Percentiles rank a stretch among this genome's conserved stretches.
Conservation (phyloP, 768 basidiomycete genomes). For the Cystoderma amianthinum region DNA sequence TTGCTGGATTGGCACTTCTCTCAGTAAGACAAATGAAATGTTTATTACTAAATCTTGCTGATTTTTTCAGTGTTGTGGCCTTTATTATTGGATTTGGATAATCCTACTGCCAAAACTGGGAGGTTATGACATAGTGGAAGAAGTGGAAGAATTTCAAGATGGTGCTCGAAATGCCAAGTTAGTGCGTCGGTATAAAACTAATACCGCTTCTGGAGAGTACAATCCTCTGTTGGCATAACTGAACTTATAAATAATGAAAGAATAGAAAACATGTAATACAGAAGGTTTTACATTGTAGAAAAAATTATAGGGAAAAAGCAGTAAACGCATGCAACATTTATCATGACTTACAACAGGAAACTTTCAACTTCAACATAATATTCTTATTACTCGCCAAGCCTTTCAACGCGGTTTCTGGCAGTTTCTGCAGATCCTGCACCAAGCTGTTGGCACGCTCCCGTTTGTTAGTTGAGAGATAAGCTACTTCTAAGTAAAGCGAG, state of each 20-base stretch:
- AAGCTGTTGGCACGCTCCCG: too few relatives aligned
- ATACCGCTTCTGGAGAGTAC: constrained; percentile 2
- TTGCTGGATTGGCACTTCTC: constrained; percentile 18
- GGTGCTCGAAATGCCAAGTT: constrained; percentile 25
- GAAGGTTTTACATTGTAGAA: too few relatives aligned
- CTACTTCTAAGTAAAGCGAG: too few relatives aligned
- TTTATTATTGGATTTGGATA: constrained; percentile 36
- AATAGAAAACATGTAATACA: too few relatives aligned
- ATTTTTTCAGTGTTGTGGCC: constrained; percentile 17
- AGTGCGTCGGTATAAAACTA: constrained; percentile 20
- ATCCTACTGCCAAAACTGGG: constrained; percentile 32
- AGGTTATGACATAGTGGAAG: constrained; percentile 38
- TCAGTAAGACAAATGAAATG: constrained; percentile 9
- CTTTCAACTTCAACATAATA: too few relatives aligned
- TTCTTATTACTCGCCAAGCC: too few relatives aligned
- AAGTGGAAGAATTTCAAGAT: constrained; percentile 33
- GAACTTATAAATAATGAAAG: background rate
- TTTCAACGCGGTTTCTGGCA: too few relatives aligned
- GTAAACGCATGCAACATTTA: too few relatives aligned
- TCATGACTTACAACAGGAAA: too few relatives aligned
- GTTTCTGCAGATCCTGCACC: too few relatives aligned
- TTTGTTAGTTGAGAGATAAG: too few relatives aligned
- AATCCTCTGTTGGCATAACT: constrained; percentile 5
- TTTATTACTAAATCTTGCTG: background rate
- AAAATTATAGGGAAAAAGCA: too few relatives aligned